These are phyloP conservation scores for Paecilomyces niveus DNA, from an alignment of 2,329 filamentous ascomycete genomes.

Conservation along the genomic window DNA sequence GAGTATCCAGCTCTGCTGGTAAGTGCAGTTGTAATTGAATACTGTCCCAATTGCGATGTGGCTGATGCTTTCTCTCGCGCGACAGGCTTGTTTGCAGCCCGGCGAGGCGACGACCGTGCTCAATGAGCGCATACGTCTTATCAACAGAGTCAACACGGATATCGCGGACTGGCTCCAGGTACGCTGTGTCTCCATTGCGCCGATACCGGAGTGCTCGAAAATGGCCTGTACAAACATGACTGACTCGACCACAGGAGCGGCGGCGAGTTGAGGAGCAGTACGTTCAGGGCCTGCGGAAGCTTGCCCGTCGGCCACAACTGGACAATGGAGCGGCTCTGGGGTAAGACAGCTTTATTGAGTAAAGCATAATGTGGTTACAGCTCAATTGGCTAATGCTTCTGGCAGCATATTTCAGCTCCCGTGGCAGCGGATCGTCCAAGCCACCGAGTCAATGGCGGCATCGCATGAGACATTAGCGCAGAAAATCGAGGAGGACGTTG, in stretches of 20 bases:
- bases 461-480: constrained; percentile 75
- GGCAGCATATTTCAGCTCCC: constrained; percentile 77
- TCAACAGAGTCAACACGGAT: constrained; percentile 77
- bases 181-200: constrained; percentile 24
- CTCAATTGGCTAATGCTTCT: constrained; percentile 3
- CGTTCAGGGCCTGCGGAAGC: constrained; percentile 70
- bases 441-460: constrained; percentile 71
- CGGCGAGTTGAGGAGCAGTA: constrained; percentile 88
- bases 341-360: constrained; percentile 47
- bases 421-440: constrained; percentile 80
- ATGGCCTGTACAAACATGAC: neutral
- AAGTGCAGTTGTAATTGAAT: constrained; percentile 32
- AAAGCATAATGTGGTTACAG: neutral
- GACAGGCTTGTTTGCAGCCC: constrained; percentile 72
- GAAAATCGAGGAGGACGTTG: constrained; percentile 82
- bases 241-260: constrained; percentile 60
- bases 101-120: constrained; percentile 73
- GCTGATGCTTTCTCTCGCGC: constrained; percentile 8
- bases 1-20: constrained; percentile 96
- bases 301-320: constrained; percentile 66
- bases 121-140: constrained; percentile 80
- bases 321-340: constrained; percentile 76
- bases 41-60: constrained; percentile 14
- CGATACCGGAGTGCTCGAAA: neutral
- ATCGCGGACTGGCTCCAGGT: constrained; percentile 98